phyloP scores from a whole-genome alignment of 2,329 filamentous ascomycete genomes.

The Alternaria brassicae region DNA sequence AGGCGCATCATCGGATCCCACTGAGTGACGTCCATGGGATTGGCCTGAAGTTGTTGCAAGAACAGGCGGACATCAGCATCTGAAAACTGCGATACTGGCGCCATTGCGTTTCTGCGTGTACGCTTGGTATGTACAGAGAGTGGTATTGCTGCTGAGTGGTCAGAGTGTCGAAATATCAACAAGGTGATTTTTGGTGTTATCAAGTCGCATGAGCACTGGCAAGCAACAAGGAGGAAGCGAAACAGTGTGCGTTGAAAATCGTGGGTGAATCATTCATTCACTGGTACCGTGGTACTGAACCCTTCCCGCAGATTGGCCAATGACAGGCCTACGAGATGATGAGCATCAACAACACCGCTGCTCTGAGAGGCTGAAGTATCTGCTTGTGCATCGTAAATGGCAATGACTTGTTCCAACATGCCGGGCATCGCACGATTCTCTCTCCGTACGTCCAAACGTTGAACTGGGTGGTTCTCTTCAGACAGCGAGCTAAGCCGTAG shows the following conservation, averaged over 20 bases:
- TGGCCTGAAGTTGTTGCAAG: background rate
- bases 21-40: background rate
- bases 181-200: background rate
- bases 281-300: background rate
- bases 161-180: background rate
- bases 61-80: background rate
- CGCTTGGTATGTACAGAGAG: background rate
- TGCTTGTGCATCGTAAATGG: background rate
- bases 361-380: background rate
- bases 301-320: background rate
- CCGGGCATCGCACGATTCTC: constrained; percentile 4
- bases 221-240: background rate
- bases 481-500: constrained; percentile 15
- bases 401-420: constrained; percentile 19
- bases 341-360: background rate
- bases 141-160: background rate
- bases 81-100: background rate
- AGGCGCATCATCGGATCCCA: background rate
- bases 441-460: constrained; percentile 1
- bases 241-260: background rate
- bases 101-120: background rate
- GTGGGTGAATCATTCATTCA: background rate
- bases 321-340: background rate
- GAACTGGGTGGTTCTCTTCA: background rate
- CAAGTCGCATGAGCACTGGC: background rate